phyloP scores from a whole-genome alignment of 2,329 filamentous ascomycete species.

The Knufia petricola region DNA sequence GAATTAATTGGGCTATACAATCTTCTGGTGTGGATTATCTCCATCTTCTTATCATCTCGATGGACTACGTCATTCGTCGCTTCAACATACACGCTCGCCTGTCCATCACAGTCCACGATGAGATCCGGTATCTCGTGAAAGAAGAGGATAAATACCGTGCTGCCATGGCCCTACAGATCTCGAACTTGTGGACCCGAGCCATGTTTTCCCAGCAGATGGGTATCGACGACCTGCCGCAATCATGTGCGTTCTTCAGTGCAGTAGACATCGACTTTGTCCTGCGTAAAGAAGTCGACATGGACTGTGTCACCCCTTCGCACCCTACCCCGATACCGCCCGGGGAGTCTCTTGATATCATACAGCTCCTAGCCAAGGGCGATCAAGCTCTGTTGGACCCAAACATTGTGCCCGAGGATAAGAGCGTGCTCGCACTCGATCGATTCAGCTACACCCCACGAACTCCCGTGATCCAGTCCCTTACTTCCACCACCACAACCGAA shows the following conservation, averaged over 20 bases:
- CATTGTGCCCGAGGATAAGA: constrained; percentile 46
- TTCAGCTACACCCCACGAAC: constrained; percentile 61
- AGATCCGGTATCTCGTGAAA: constrained; percentile 87
- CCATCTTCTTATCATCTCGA: constrained; percentile 81
- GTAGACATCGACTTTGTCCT: constrained; percentile 91
- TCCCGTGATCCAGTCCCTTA: constrained; percentile 69
- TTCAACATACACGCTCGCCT: constrained; percentile 80
- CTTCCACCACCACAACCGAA: constrained; percentile 32
- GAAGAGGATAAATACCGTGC: constrained; percentile 77
- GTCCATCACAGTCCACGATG: constrained; percentile 91
- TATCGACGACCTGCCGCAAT: constrained; percentile 87
- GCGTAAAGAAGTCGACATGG: constrained; percentile 97
- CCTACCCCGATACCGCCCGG: constrained; percentile 67
- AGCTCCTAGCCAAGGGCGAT: constrained; percentile 65
- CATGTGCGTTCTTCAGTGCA: constrained; percentile 90
- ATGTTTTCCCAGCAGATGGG: constrained; percentile 98
- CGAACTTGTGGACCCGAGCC: constrained; percentile 91
- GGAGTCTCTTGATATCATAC: constrained; percentile 72
- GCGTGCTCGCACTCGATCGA: constrained; percentile 46
- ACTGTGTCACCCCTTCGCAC: constrained; percentile 87
- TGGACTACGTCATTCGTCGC: constrained; percentile 83
- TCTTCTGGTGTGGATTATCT: constrained; percentile 96
- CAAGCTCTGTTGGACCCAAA: constrained; percentile 59
- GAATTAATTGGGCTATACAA: constrained; percentile 99
- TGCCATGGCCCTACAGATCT: constrained; percentile 85